Percentiles rank a stretch among this genome's conserved stretches.
Evolutionary conservation across 345 rosid genomes (phyloP).

Genomic region (Hibiscus trionum): DNA sequence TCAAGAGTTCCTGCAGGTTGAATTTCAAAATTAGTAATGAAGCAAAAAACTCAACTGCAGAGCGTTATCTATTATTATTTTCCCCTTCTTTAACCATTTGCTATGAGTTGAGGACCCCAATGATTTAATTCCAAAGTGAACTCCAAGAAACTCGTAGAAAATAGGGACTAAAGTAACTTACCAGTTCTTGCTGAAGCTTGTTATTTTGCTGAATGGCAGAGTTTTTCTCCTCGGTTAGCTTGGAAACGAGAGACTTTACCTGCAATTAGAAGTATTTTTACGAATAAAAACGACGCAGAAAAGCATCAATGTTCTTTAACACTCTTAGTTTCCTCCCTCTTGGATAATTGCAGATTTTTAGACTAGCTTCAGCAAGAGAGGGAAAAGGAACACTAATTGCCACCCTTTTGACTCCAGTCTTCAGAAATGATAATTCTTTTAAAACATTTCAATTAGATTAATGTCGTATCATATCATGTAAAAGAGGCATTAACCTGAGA

Average conservation of each 20-base stretch:
- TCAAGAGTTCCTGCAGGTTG: constrained; percentile 53
- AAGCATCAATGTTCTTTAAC: neutral
- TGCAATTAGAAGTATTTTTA: constrained; percentile 17
- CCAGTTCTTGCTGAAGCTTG: constrained; percentile 69
- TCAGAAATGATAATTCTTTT: neutral
- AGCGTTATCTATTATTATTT: too few species aligned
- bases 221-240: constrained; percentile 61
- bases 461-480: neutral
- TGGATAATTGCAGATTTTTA: neutral
- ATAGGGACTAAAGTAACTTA: constrained; percentile 21
- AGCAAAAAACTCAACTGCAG: neutral
- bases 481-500: neutral
- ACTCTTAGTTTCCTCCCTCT: neutral
- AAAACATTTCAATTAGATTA: constrained; percentile 1
- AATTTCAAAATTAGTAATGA: neutral
- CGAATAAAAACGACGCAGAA: neutral
- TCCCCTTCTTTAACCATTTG: neutral
- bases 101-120: neutral
- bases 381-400: neutral
- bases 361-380: neutral
- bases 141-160: neutral
- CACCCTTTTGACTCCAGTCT: neutral
- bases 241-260: constrained; percentile 46
- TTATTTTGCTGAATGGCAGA: constrained; percentile 44
- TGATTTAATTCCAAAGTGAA: neutral